These are phyloP conservation scores for Berberis thunbergii DNA, from an alignment of 164 flowering plant species.

Conservation along the genomic window DNA sequence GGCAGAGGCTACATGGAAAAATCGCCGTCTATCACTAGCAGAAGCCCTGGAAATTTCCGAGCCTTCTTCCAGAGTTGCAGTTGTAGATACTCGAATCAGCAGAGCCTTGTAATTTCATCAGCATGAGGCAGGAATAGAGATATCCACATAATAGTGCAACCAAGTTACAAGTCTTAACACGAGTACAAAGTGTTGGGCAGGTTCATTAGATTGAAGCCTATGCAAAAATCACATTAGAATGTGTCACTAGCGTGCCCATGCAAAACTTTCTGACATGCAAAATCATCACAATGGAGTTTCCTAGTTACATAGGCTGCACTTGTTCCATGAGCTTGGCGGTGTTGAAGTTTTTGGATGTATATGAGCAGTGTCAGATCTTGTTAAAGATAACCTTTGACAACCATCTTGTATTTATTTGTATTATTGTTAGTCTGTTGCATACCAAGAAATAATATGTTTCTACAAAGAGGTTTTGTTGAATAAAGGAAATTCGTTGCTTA, in stretches of 20 bases:
- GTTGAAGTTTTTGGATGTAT: not conserved
- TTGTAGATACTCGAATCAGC: constrained; percentile 68
- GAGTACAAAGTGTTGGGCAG: not conserved
- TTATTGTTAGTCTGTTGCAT: too few relatives aligned
- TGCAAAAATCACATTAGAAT: too few relatives aligned
- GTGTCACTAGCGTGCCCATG: too few relatives aligned
- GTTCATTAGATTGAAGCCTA: too few relatives aligned
- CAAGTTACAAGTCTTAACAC: not conserved
- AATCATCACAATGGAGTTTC: too few relatives aligned
- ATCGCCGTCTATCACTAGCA: constrained; percentile 57
- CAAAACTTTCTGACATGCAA: too few relatives aligned
- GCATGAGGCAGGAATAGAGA: not conserved
- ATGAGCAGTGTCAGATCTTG: not conserved
- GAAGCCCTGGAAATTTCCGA: constrained; percentile 61
- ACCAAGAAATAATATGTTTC: too few relatives aligned
- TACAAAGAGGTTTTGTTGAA: too few relatives aligned
- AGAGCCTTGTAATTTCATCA: constrained; percentile 34
- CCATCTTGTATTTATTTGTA: too few relatives aligned
- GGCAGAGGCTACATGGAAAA: constrained; percentile 77
- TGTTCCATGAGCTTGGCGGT: not conserved
- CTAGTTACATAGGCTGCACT: too few relatives aligned
- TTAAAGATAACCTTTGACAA: too few relatives aligned
- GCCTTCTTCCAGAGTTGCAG: constrained; percentile 33
- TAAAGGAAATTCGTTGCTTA: too few relatives aligned
- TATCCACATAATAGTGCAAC: not conserved